These are phyloP conservation scores for Fusarium heterosporum DNA, from an alignment of 2,329 filamentous ascomycete species.

Conservation along the genomic window DNA sequence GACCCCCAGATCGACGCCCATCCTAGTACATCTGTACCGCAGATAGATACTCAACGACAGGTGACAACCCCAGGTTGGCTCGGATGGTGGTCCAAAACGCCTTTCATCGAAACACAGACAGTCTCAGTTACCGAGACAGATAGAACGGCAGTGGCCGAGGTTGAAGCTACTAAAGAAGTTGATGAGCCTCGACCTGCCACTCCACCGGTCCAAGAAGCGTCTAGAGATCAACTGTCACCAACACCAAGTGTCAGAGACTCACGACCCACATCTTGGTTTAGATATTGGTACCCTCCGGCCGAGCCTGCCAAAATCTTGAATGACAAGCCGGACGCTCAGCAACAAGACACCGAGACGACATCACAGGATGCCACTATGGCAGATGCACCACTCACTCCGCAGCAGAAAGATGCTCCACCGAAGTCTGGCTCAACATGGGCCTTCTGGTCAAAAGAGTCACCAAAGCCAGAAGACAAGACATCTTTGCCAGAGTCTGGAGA, in stretches of 20 bases:
- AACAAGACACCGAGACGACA: slow-evolving; percentile 34
- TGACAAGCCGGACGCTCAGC: slow-evolving; percentile 15
- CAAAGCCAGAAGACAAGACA: slow-evolving; percentile 51
- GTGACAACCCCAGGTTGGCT: slow-evolving; percentile 64
- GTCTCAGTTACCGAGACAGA: slow-evolving; percentile 6
- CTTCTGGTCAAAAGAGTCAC: slow-evolving; percentile 77
- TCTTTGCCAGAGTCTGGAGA: slow-evolving; percentile 58
- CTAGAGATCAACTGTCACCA: slow-evolving; percentile 28
- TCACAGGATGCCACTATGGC: slow-evolving; percentile 58
- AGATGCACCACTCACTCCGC: slow-evolving; percentile 54
- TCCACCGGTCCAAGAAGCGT: slow-evolving; percentile 38
- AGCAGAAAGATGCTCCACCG: slow-evolving; percentile 53
- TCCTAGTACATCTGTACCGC: slow-evolving; percentile 3
- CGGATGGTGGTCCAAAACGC: slow-evolving; percentile 60
- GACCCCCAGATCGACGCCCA: slow-evolving; percentile 4
- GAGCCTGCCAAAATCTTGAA: slow-evolving; percentile 30
- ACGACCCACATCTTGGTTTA: slow-evolving; percentile 54
- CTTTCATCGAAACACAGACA: slow-evolving; percentile 44
- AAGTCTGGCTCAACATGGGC: slow-evolving; percentile 78
- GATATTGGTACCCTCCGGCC: slow-evolving; percentile 53
- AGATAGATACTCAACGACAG: slow-evolving; percentile 27
- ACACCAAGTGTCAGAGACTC: slow-evolving; percentile 30
- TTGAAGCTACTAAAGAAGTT: slow-evolving; percentile 26
- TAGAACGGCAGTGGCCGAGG: slow-evolving; percentile 31
- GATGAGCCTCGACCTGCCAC: slow-evolving; percentile 39